A percentile compares a stretch with the other conserved stretches of the same genome.
Conservation (phyloP, 2,329 filamentous ascomycete species). For the Aureobasidium sp. region DNA sequence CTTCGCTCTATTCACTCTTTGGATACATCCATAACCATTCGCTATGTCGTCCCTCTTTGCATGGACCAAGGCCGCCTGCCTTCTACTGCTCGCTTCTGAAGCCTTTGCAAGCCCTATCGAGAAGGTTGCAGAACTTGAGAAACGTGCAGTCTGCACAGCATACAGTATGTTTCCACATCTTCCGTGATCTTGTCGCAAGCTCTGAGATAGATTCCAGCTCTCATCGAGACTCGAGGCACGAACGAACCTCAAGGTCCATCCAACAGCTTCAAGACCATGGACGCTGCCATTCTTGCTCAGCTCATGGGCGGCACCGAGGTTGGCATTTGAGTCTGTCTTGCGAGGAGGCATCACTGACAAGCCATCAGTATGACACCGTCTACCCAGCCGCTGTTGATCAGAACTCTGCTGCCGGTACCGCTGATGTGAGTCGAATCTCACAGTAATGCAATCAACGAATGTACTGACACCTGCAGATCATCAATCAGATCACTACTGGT, state of each 20-base stretch:
- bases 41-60: not conserved
- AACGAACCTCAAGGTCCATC: constrained; percentile 18
- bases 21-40: not conserved
- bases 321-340: not conserved
- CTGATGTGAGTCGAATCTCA: constrained; percentile 15
- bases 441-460: no score
- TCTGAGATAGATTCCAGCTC: not conserved
- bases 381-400: constrained; percentile 25
- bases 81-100: not conserved
- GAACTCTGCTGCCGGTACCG: constrained; percentile 21
- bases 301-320: constrained; percentile 24
- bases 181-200: not conserved
- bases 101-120: not conserved
- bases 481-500: constrained; percentile 24
- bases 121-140: not conserved
- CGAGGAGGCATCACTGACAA: not conserved
- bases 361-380: constrained; percentile 24
- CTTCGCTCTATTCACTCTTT: not conserved
- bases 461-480: constrained; percentile 16
- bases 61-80: not conserved
- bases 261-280: constrained; percentile 28
- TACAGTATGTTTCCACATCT: not conserved
- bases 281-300: constrained; percentile 20
- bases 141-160: not conserved
- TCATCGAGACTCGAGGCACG: constrained; percentile 23